Conservation (phyloP, 495 filamentous ascomycete species). For the Lentithecium fluviatile region DNA sequence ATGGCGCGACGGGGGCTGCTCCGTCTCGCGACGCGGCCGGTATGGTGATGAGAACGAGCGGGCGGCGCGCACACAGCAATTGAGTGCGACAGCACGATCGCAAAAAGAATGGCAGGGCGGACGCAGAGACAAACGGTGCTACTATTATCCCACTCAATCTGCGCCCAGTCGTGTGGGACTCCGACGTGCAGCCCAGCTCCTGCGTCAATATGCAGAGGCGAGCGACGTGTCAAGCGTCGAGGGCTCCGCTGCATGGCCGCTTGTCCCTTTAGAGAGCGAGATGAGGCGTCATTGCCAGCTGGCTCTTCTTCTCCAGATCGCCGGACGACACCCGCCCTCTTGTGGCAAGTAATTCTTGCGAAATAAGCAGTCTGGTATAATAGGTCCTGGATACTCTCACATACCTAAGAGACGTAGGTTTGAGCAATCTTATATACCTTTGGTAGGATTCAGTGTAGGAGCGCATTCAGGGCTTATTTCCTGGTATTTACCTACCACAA, state of each 20-base stretch:
- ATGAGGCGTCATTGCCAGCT: constrained; percentile 36
- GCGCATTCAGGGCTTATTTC: too few species aligned
- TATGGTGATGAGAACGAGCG: constrained; percentile 32
- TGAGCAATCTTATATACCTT: too few species aligned
- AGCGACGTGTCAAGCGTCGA: constrained; percentile 31
- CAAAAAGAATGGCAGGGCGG: constrained; percentile 27
- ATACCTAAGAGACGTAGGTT: too few species aligned
- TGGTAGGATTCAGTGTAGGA: too few species aligned
- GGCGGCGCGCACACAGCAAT: constrained; percentile 20
- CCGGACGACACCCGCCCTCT: constrained; percentile 10
- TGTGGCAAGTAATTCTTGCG: too few species aligned
- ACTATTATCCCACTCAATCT: constrained; percentile 34
- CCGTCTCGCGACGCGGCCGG: constrained; percentile 20
- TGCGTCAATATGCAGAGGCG: constrained; percentile 36
- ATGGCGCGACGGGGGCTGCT: background rate
- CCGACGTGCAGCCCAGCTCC: constrained; percentile 33
- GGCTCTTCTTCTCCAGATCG: constrained; percentile 11
- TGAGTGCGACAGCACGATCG: constrained; percentile 19
- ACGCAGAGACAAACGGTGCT: constrained; percentile 20
- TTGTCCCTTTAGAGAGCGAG: constrained; percentile 6
- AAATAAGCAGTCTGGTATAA: too few species aligned
- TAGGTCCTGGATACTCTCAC: too few species aligned
- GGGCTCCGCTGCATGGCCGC: constrained; percentile 17
- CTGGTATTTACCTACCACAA: too few species aligned
- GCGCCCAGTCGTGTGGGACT: constrained; percentile 21